phyloP scores from a whole-genome alignment of 2,329 filamentous ascomycete species.

The Trichophyton simii region DNA sequence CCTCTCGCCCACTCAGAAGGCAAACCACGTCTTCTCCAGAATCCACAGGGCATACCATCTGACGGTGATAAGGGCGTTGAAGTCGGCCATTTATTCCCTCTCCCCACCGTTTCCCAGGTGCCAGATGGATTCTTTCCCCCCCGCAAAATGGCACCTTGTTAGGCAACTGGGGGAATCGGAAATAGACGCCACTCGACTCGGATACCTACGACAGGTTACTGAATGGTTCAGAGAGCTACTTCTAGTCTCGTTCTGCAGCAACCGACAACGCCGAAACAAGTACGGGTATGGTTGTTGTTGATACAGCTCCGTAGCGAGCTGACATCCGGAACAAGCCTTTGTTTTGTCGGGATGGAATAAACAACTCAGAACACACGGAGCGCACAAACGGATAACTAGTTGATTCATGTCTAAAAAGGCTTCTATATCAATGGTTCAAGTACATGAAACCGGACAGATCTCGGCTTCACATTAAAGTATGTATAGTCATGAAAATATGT shows the following conservation, averaged over 20 bases:
- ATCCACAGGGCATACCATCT: too few relatives aligned
- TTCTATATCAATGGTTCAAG: background rate
- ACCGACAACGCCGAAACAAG: background rate
- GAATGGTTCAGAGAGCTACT: background rate
- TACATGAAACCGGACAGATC: background rate
- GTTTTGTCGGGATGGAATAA: too few relatives aligned
- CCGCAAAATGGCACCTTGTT: background rate
- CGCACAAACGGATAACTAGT: background rate
- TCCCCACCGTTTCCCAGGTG: background rate
- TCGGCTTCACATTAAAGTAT: background rate
- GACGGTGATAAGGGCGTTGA: background rate
- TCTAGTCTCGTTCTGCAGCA: background rate
- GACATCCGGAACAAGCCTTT: background rate
- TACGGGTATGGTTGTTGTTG: background rate
- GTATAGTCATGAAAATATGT: background rate
- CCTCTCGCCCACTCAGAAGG: too few relatives aligned
- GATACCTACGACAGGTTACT: background rate
- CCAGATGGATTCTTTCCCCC: background rate
- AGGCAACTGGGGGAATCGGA: background rate
- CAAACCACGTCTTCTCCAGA: background rate
- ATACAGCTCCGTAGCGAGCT: background rate
- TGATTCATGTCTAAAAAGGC: background rate
- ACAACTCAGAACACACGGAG: background rate
- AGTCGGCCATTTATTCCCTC: background rate
- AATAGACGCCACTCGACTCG: background rate